phyloP scores from a whole-genome alignment of 352 stramenopile genomes.

The Phytophthora foliorum region DNA sequence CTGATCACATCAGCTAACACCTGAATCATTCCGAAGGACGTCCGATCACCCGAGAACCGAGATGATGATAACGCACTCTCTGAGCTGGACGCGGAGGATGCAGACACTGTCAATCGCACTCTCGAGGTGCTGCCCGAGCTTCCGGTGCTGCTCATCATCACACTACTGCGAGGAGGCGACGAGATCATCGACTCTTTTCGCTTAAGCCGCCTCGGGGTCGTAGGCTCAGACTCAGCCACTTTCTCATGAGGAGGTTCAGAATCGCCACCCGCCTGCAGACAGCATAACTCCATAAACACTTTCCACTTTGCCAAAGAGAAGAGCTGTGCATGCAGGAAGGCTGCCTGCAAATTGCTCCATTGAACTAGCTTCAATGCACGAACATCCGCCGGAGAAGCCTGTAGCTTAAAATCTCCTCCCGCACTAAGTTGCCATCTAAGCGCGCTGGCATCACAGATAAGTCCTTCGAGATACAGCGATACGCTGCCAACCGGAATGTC shows the following conservation, averaged over 20 bases:
- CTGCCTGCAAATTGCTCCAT: constrained; percentile 64
- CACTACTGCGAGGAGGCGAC: constrained; percentile 46
- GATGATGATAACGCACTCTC: constrained; percentile 34
- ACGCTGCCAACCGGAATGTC: constrained; percentile 26
- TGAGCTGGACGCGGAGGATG: constrained; percentile 22
- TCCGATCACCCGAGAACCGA: constrained; percentile 71
- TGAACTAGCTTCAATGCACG: constrained; percentile 49
- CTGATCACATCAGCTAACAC: constrained; percentile 65
- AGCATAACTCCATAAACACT: constrained; percentile 79
- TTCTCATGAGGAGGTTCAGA: constrained; percentile 14
- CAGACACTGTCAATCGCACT: constrained; percentile 4
- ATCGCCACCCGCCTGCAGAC: constrained; percentile 45
- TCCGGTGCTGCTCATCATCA: constrained; percentile 2
- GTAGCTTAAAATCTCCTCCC: constrained; percentile 31
- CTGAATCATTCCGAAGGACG: constrained; percentile 76
- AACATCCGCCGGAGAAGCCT: constrained; percentile 39
- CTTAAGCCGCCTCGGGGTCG: constrained; percentile 38
- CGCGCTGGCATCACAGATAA: constrained; percentile 35
- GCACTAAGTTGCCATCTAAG: constrained; percentile 47
- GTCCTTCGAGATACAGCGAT: constrained; percentile 41
- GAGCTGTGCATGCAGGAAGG: constrained; percentile 62
- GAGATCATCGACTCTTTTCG: constrained; percentile 83
- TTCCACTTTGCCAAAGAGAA: constrained; percentile 69
- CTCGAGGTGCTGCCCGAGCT: constrained; percentile 18
- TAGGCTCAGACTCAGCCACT: constrained; percentile 4